A percentile compares a stretch with the other conserved stretches of the same genome.
These are phyloP conservation scores for Omphalotus guepiniiformis DNA, from an alignment of 768 basidiomycete genomes.

Conservation along the genomic window DNA sequence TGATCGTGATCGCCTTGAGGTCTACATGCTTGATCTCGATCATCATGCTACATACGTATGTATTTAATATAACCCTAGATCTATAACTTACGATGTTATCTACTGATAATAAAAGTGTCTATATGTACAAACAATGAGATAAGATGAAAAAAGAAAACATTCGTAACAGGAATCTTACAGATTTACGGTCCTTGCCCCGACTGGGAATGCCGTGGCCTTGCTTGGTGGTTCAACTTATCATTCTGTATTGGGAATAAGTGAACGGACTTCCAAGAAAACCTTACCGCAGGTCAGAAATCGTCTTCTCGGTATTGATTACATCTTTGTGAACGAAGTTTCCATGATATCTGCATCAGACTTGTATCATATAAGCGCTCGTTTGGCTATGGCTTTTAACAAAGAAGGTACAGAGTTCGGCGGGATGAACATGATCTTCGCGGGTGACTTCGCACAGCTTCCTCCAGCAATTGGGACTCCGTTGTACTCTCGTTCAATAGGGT, in stretches of 20 bases:
- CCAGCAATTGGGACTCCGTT: constrained; percentile 14
- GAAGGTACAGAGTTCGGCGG: constrained; percentile 28
- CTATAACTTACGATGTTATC: too few relatives aligned
- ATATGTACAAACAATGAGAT: too few relatives aligned
- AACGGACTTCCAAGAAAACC: not conserved
- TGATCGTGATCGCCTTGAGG: too few relatives aligned
- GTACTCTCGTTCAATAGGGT: constrained; percentile 7
- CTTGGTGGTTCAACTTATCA: constrained; percentile 17
- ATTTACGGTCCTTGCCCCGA: constrained; percentile 20
- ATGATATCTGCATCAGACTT: constrained; percentile 33
- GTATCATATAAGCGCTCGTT: constrained; percentile 24
- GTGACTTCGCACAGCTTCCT: constrained; percentile 36
- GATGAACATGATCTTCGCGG: constrained; percentile 31
- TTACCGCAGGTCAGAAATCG: not conserved
- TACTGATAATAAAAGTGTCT: too few relatives aligned
- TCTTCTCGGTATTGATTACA: constrained; percentile 16
- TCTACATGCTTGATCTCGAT: too few relatives aligned
- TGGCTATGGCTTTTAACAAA: constrained; percentile 18
- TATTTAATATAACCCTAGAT: too few relatives aligned
- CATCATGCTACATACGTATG: too few relatives aligned
- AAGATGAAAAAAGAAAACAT: too few relatives aligned
- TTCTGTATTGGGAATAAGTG: constrained; percentile 11
- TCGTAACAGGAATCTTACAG: constrained; percentile 20
- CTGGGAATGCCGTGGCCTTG: constrained; percentile 12
- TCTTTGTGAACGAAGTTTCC: constrained; percentile 38